A percentile compares a stretch with the other conserved stretches of the same genome.
Evolutionary conservation across 2,329 filamentous ascomycete genomes (phyloP).

Genomic region (Sporothrix humicola): DNA sequence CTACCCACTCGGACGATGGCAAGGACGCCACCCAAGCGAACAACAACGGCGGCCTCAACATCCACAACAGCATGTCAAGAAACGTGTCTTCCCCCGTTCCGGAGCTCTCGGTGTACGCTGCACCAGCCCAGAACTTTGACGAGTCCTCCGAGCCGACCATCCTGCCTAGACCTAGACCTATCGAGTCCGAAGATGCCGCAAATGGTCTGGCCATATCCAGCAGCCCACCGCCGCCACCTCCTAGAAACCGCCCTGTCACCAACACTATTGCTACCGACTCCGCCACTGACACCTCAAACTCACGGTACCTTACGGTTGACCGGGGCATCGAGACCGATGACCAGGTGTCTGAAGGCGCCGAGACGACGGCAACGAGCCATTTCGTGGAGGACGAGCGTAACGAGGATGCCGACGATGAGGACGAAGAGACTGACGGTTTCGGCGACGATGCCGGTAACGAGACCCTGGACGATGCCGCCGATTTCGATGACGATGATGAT

Average conservation of each 20-base stretch:
- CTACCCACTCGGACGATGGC: constrained; percentile 57
- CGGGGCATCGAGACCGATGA: constrained; percentile 36
- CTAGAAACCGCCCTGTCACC: constrained; percentile 12
- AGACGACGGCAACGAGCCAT: constrained; percentile 37
- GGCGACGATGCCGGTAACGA: constrained; percentile 46
- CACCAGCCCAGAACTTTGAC: neutral
- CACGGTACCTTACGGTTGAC: constrained; percentile 28
- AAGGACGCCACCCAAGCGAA: constrained; percentile 41
- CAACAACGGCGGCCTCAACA: neutral
- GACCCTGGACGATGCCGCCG: constrained; percentile 46
- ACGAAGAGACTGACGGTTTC: constrained; percentile 56
- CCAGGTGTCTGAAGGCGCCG: constrained; percentile 39
- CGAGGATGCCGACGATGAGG: constrained; percentile 50
- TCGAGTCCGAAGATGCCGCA: neutral
- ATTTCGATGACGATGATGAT: constrained; percentile 45
- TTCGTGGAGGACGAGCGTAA: constrained; percentile 43
- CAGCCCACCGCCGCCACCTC: neutral
- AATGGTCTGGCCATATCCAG: neutral
- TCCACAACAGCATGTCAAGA: neutral
- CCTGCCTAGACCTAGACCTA: neutral
- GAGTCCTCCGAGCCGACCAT: neutral
- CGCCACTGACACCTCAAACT: neutral
- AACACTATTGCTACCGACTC: neutral
- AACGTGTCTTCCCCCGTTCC: constrained; percentile 5
- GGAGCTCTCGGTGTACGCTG: constrained; percentile 20